A percentile compares a stretch with the other conserved stretches of the same genome.
These are phyloP conservation scores for Sporothrix luriei DNA, from an alignment of 2,329 filamentous ascomycete genomes.

Conservation along the genomic window DNA sequence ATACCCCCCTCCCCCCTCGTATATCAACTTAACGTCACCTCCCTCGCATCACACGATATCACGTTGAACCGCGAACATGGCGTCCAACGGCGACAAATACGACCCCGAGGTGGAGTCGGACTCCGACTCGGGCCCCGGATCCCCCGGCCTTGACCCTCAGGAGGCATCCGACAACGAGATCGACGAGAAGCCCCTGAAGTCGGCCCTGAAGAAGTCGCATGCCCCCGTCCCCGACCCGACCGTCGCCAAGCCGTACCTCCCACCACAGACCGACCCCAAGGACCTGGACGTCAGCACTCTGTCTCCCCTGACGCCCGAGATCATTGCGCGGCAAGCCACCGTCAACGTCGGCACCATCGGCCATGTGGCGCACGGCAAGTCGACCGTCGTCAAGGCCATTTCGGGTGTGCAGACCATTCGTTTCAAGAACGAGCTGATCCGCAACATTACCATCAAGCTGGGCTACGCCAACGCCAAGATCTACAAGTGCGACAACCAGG, in stretches of 20 bases:
- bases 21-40: slow-evolving; percentile 8
- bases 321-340: slow-evolving; percentile 95
- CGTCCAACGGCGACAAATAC: slow-evolving; percentile 65
- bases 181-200: slow-evolving; percentile 73
- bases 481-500: slow-evolving; percentile 93
- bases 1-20: not conserved
- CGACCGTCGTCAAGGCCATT: slow-evolving; percentile 98
- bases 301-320: slow-evolving; percentile 87
- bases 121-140: slow-evolving; percentile 65
- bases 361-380: slow-evolving; percentile 98
- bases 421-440: slow-evolving; percentile 99
- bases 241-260: slow-evolving; percentile 58
- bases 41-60: slow-evolving; percentile 34
- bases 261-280: slow-evolving; percentile 90
- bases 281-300: slow-evolving; percentile 80
- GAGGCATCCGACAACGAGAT: slow-evolving; percentile 60
- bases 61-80: slow-evolving; percentile 48
- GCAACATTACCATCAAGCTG: slow-evolving; percentile 99
- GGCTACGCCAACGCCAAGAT: slow-evolving; percentile 99
- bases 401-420: slow-evolving; percentile 98
- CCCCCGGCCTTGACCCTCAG: slow-evolving; percentile 58
- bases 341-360: slow-evolving; percentile 99
- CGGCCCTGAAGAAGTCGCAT: slow-evolving; percentile 78
- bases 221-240: slow-evolving; percentile 53
- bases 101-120: slow-evolving; percentile 62